Percentiles rank a stretch among this genome's conserved stretches.
Evolutionary conservation across 164 flowering plant species (phyloP).

Genomic region (Pachysandra terminalis): DNA sequence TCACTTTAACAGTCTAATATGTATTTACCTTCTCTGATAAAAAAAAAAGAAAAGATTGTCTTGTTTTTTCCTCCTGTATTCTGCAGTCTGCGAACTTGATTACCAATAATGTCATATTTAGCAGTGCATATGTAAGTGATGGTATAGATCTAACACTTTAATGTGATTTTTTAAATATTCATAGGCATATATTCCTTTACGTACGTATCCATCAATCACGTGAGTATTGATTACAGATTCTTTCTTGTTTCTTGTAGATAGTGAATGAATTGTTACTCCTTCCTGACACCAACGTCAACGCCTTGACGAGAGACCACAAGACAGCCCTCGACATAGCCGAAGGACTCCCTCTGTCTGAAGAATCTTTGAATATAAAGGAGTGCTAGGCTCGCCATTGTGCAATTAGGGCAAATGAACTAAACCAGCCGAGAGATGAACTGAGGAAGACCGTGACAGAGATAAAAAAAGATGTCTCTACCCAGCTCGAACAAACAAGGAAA

Average conservation of each 20-base stretch:
- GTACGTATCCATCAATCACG: neutral
- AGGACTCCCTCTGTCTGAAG: slow-evolving; percentile 58
- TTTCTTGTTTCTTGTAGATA: slow-evolving; percentile 47
- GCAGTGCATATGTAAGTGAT: too few relatives aligned
- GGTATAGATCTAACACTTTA: too few relatives aligned
- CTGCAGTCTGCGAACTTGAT: too few relatives aligned
- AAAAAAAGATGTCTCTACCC: slow-evolving; percentile 65
- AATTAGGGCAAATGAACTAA: slow-evolving; percentile 61
- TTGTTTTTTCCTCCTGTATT: too few relatives aligned
- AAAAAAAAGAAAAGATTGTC: too few relatives aligned
- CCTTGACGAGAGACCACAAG: slow-evolving; percentile 61
- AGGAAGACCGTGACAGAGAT: slow-evolving; percentile 67
- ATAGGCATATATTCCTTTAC: too few relatives aligned
- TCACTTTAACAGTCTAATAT: too few relatives aligned
- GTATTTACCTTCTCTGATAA: too few relatives aligned
- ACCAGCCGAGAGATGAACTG: slow-evolving; percentile 77
- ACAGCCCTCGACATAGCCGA: slow-evolving; percentile 78
- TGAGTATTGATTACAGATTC: too few relatives aligned
- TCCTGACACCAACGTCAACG: slow-evolving; percentile 66
- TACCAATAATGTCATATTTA: too few relatives aligned
- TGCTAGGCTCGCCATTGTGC: slow-evolving; percentile 46
- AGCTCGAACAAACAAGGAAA: slow-evolving; percentile 67
- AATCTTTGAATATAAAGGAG: slow-evolving; percentile 52
- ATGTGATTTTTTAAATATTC: too few relatives aligned
- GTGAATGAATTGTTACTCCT: slow-evolving; percentile 49